A percentile compares a stretch with the other conserved stretches of the same genome.
phyloP scores from a whole-genome alignment of 345 rosid genomes.

The Linum usitatissimum region DNA sequence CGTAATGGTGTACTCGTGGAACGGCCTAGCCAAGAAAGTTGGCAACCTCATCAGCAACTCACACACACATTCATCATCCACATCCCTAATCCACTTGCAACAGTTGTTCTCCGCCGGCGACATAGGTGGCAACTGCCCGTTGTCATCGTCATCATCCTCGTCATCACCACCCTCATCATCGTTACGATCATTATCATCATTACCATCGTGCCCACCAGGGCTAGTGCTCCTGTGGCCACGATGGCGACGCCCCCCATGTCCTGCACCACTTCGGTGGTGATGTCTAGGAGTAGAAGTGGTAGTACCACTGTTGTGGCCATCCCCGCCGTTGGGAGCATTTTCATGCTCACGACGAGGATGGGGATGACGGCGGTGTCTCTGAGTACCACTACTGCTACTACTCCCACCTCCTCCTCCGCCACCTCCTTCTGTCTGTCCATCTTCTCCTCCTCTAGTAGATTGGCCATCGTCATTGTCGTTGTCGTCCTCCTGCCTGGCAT shows the following conservation, averaged over 20 bases:
- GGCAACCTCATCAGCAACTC: slow-evolving; percentile 19
- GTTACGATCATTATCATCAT: neutral
- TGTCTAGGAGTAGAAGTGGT: no score
- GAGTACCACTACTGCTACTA: no score
- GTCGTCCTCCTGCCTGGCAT: neutral
- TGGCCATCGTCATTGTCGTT: no score
- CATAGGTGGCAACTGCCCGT: neutral
- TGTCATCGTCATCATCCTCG: no score
- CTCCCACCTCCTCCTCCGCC: no score
- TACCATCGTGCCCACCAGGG: neutral
- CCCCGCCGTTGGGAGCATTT: no score
- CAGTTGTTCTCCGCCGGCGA: slow-evolving; percentile 13
- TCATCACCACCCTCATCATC: no score
- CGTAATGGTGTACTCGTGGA: slow-evolving; percentile 14
- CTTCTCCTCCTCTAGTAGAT: neutral
- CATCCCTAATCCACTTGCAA: slow-evolving; percentile 20
- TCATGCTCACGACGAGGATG: no score
- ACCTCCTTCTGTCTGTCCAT: no score
- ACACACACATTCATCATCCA: slow-evolving; percentile 26
- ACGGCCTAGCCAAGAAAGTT: slow-evolving; percentile 18
- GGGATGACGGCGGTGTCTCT: no score
- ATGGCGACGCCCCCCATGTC: neutral
- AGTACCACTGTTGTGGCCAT: no score
- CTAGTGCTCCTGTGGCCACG: neutral
- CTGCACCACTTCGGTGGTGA: neutral